Percentiles rank a stretch among this genome's conserved stretches.
Conservation (phyloP, 192 early-diverging fungal species). For the Dissophora globulifera region DNA sequence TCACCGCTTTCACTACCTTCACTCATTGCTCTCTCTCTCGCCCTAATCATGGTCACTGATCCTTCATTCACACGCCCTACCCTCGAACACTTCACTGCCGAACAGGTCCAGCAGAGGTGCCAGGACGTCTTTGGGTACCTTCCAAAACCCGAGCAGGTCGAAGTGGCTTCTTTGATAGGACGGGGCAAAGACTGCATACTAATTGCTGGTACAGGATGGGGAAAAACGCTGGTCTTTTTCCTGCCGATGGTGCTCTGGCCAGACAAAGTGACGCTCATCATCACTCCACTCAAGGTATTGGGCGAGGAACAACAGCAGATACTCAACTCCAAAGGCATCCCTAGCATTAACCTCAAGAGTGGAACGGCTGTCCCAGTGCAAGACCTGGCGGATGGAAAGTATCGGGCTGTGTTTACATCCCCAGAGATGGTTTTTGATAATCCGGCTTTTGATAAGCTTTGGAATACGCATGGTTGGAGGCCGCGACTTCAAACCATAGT, state of each 20-base stretch:
- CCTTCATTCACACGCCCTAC: no score
- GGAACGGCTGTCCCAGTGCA: not conserved
- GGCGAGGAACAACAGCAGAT: constrained; percentile 2
- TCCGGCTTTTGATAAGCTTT: constrained; percentile 2
- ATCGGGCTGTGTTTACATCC: constrained; percentile 32
- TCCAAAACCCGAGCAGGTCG: constrained; percentile 4
- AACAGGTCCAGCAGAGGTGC: not conserved
- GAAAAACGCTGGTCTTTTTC: constrained; percentile 9
- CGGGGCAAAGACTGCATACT: constrained; percentile 7
- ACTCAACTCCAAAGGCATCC: not conserved
- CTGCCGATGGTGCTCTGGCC: constrained; percentile 6
- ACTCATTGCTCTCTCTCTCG: no score
- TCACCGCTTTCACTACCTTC: no score
- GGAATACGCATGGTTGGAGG: constrained; percentile 10
- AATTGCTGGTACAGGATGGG: constrained; percentile 9
- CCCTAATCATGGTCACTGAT: no score
- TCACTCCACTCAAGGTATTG: constrained; percentile 5
- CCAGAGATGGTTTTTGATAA: constrained; percentile 18
- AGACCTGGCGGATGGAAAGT: constrained; percentile 1
- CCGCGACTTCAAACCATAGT: constrained; percentile 5
- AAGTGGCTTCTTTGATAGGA: not conserved
- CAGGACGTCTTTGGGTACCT: constrained; percentile 1
- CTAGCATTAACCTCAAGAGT: constrained; percentile 3
- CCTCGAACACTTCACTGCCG: no score
- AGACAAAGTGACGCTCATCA: not conserved